phyloP scores from a whole-genome alignment of 1,139 yeast species.

The Blastobotrys arbuscula region DNA sequence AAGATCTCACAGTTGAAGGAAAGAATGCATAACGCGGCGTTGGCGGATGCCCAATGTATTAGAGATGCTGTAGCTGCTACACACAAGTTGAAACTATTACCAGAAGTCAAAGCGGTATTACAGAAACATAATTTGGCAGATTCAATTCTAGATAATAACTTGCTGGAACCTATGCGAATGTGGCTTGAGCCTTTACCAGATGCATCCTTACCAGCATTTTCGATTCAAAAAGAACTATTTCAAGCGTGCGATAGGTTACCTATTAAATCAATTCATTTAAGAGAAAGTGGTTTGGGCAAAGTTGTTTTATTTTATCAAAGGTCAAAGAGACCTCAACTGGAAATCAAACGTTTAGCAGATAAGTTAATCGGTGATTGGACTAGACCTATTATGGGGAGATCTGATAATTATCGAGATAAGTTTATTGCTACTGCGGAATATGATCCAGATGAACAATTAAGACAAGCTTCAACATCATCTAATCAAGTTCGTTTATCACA shows the following conservation, averaged over 20 bases:
- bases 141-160: conserved; percentile 87
- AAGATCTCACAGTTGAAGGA: conserved; percentile 74
- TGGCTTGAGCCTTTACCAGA: conserved; percentile 99
- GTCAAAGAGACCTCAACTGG: conserved; percentile 81
- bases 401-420: conserved; percentile 91
- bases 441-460: conserved; percentile 42
- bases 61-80: conserved; percentile 66
- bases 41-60: conserved; percentile 80
- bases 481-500: conserved; percentile 8
- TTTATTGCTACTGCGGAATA: conserved; percentile 65
- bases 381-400: conserved; percentile 92
- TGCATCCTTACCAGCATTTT: conserved; percentile 94
- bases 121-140: conserved; percentile 80
- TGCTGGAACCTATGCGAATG: conserved; percentile 86
- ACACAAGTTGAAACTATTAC: conserved; percentile 74
- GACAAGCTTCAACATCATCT: conserved; percentile 15
- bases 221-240: conserved; percentile 85
- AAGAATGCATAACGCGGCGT: conserved; percentile 91
- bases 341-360: conserved; percentile 83
- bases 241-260: conserved; percentile 72
- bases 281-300: conserved; percentile 92
- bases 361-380: conserved; percentile 96
- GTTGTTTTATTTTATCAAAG: conserved; percentile 91
- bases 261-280: conserved; percentile 88
- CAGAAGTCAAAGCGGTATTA: conserved; percentile 69